Evolutionary conservation across 495 filamentous ascomycete species (phyloP), one percentile per base, ranked within the genome.

Genomic region (Aspergillus steynii): DNA sequence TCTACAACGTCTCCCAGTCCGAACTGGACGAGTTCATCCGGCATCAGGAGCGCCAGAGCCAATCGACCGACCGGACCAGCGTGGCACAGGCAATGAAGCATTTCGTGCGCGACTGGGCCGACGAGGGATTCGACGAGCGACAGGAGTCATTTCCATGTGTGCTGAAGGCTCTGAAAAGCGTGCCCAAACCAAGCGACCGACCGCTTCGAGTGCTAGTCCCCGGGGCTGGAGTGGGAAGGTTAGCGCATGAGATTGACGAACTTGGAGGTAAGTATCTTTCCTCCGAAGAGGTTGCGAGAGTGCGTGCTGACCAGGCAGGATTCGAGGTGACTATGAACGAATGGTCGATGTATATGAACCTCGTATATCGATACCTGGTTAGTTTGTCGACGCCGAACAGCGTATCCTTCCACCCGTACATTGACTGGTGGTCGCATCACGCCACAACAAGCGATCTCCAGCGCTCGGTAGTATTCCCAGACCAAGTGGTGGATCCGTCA

Each of bases 381-480:
- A 61, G 56, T 49, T 28, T 61, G 29, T 27, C 56, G 27, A 5
- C 32, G 0, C 48, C 56, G 1, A 34, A 67, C 53, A 62, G 52
- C 34, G n/a, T 53, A 10, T 29, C 64, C n/a, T 64, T 78, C 52
- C 65, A 80, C 63, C 80, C 79, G 12, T 82, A 75, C 61, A 68
- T 75, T 55, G 75, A 76, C 60, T 70, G 72, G 55, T 81, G 77
- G 71, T 80, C 79, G 29, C 79, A 80, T 55, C 80, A 81, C 32
- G 62, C 60, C 20, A 69, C 71, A 4, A 76, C 74, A 0, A 4
- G 50, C 5, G 71, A 77, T 45, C 73, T 80, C 51, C 69, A 79
- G 14, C 78, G 78, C 25, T 25, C 62, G 8, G 56, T 82, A 12
- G 20, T 59, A 6, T 73, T 82, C 56, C 79, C 80, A 4, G 31